Evolutionary conservation across 163 green algal species (phyloP).

Genomic region (Dunaliella salina): DNA sequence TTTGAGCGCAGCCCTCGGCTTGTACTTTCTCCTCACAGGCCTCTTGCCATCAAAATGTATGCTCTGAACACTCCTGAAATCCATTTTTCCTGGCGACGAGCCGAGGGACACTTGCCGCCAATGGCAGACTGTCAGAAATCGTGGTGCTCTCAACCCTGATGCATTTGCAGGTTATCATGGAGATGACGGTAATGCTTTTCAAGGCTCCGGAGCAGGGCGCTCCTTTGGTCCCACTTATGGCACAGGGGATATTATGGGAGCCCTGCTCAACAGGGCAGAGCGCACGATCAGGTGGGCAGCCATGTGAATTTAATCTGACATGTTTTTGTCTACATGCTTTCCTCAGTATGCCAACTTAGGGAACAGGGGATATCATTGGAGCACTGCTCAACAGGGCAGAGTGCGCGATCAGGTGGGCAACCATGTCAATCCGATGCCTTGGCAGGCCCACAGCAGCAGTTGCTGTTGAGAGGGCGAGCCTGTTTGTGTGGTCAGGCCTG

Average conservation of each 20-base stretch:
- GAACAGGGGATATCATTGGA: conserved; percentile 68
- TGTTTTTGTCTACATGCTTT: no score
- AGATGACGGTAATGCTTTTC: conserved; percentile 78
- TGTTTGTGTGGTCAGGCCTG: no score
- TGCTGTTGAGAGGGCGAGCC: no score
- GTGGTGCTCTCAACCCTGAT: no score
- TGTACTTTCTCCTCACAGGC: background rate
- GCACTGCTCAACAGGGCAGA: conserved; percentile 62
- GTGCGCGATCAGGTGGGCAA: conserved; percentile 60
- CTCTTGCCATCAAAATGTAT: no score
- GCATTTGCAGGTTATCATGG: conserved; percentile 74
- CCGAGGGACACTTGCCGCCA: no score
- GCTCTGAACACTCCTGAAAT: no score
- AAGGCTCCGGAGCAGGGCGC: conserved; percentile 52
- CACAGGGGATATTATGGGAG: conserved; percentile 70
- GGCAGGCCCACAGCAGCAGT: no score
- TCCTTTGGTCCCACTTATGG: conserved; percentile 68
- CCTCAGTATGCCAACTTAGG: conserved; percentile 66
- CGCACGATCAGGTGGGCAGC: conserved; percentile 63
- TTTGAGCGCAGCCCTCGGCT: background rate
- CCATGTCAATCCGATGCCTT: no score
- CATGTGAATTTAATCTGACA: no score
- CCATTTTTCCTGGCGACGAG: no score
- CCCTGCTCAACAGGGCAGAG: conserved; percentile 60
- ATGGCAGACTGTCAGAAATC: no score